Conservation (phyloP, 345 rosid species). For the Linum usitatissimum region DNA sequence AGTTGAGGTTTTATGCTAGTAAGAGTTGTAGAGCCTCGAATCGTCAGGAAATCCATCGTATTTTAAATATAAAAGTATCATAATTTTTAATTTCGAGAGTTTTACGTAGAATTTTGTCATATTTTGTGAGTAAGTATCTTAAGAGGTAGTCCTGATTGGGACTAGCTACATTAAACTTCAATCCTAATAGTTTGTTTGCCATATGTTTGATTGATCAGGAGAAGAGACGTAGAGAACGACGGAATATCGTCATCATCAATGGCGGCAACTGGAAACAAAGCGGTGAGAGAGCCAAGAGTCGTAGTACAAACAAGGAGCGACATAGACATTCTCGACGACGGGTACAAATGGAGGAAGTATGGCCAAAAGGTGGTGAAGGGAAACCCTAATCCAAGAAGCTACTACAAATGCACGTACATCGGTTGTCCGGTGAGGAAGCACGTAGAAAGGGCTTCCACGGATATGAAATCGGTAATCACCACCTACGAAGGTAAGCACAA, state of each 20-base stretch:
- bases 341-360: conserved; percentile 92
- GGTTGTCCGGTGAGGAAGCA: conserved; percentile 87
- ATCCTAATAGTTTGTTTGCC: conserved; percentile 12
- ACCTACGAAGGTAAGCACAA: conserved; percentile 95
- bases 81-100: too few relatives aligned
- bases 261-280: conserved; percentile 49
- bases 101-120: too few relatives aligned
- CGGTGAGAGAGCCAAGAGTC: conserved; percentile 78
- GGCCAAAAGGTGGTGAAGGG: conserved; percentile 98
- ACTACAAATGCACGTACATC: conserved; percentile 74
- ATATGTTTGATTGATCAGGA: conserved; percentile 33
- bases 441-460: conserved; percentile 82
- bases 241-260: conserved; percentile 33
- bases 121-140: conserved; percentile 7
- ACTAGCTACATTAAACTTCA: too few relatives aligned
- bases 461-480: conserved; percentile 73
- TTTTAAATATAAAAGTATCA: too few relatives aligned
- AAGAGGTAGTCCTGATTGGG: neutral
- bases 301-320: conserved; percentile 94
- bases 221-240: conserved; percentile 61
- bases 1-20: too few relatives aligned
- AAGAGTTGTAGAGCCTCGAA: too few relatives aligned
- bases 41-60: too few relatives aligned
- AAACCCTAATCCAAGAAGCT: conserved; percentile 95
- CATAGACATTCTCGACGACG: conserved; percentile 90